A percentile compares a stretch with the other conserved stretches of the same genome.
These are phyloP conservation scores for Actinomucor elegans DNA, from an alignment of 371 early-diverging fungal species.

Conservation along the genomic window DNA sequence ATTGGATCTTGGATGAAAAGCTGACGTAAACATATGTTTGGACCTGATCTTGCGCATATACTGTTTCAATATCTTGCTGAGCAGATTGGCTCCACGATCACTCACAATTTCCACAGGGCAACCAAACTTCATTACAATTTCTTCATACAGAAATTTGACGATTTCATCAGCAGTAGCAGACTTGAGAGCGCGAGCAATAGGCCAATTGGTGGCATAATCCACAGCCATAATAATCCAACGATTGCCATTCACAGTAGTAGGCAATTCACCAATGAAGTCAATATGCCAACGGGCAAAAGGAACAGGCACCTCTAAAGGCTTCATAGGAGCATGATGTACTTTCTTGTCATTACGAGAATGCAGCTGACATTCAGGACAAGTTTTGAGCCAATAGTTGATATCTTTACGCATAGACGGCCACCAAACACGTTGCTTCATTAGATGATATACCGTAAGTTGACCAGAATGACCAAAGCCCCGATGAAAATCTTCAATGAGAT, in stretches of 20 bases:
- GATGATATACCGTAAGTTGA: neutral
- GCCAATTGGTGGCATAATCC: conserved; percentile 45
- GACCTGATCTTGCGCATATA: neutral
- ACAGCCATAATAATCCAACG: conserved; percentile 29
- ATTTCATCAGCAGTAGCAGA: conserved; percentile 11
- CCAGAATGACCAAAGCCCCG: conserved; percentile 15
- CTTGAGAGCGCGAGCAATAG: conserved; percentile 22
- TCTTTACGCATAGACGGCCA: conserved; percentile 11
- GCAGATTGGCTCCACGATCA: conserved; percentile 27
- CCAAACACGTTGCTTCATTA: conserved; percentile 11
- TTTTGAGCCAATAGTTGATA: conserved; percentile 1
- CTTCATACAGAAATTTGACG: conserved; percentile 9
- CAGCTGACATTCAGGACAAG: conserved; percentile 16
- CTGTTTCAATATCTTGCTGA: neutral
- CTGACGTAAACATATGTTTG: neutral
- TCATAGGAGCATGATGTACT: conserved; percentile 5
- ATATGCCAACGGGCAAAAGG: conserved; percentile 12
- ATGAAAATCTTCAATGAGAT: conserved; percentile 12
- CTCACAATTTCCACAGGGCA: conserved; percentile 24
- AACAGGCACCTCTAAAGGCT: conserved; percentile 6
- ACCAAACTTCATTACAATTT: conserved; percentile 32
- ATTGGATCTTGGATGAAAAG: conserved; percentile 11
- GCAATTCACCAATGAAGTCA: conserved; percentile 24
- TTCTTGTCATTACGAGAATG: neutral
- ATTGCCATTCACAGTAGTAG: conserved; percentile 8